Conservation (phyloP, 768 basidiomycete species). For the Mycena crocata region DNA sequence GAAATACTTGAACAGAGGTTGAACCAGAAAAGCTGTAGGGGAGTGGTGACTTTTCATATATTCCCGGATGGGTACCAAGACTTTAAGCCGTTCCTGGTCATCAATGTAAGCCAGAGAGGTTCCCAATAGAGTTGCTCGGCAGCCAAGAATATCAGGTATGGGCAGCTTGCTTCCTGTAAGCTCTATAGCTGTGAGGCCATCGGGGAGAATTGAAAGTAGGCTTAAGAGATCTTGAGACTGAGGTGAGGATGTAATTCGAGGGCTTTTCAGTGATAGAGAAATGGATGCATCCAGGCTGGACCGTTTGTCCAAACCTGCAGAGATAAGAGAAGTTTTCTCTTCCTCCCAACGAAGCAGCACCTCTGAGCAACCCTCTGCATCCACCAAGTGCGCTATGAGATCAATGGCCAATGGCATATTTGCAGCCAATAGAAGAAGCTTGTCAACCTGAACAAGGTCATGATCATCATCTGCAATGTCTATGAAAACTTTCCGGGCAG, state of each 20-base stretch:
- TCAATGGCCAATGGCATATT: slow-evolving; percentile 20
- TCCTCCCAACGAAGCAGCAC: slow-evolving; percentile 7
- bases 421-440: slow-evolving; percentile 9
- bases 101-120: not conserved
- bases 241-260: not conserved
- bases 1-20: not conserved
- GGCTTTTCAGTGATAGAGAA: not conserved
- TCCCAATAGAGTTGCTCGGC: not conserved
- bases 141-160: not conserved
- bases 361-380: not conserved
- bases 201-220: not conserved
- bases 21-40: not conserved
- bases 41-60: not conserved
- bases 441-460: not conserved
- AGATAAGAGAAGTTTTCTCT: slow-evolving; percentile 4
- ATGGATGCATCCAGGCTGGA: not conserved
- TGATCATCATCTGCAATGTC: slow-evolving; percentile 11
- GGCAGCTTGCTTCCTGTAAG: not conserved
- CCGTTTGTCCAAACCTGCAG: not conserved
- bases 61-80: not conserved
- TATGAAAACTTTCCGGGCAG: not conserved
- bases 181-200: not conserved
- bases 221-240: not conserved
- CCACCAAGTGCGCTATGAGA: slow-evolving; percentile 13
- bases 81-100: not conserved